Evolutionary conservation across 352 stramenopile genomes (phyloP).

Genomic region (Blastocystis hominis): DNA sequence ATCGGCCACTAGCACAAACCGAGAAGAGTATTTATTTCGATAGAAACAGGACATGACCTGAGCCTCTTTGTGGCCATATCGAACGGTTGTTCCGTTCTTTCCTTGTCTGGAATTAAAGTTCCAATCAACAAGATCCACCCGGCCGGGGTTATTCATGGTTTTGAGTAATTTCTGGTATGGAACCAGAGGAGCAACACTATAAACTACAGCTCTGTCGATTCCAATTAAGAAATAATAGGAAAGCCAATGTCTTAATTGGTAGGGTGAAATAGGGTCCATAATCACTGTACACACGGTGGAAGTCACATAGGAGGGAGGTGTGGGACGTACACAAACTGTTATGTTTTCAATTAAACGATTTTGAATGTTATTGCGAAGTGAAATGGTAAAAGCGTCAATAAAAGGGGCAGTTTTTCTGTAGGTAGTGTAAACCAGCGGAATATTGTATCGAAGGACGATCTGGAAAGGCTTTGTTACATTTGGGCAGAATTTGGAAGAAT

Average conservation of each 20-base stretch:
- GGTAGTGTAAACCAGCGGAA: neutral
- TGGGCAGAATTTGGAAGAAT: neutral
- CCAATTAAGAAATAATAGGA: neutral
- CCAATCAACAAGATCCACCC: neutral
- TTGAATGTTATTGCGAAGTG: neutral
- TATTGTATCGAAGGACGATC: neutral
- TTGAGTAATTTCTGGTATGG: neutral
- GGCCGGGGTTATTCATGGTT: neutral
- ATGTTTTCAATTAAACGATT: neutral
- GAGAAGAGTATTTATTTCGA: conserved; percentile 4
- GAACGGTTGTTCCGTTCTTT: neutral
- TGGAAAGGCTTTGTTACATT: neutral
- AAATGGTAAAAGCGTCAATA: neutral
- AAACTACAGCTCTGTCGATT: neutral
- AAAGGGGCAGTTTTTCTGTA: neutral
- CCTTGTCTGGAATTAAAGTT: neutral
- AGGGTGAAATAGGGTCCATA: neutral
- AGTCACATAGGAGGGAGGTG: neutral
- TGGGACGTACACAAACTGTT: neutral
- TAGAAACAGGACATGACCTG: conserved; percentile 27
- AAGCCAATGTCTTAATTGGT: neutral
- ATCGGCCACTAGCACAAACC: neutral
- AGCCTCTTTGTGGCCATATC: neutral
- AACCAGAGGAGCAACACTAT: neutral
- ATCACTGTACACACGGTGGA: neutral